Evolutionary conservation across 1,139 yeast genomes (phyloP).

Genomic region (Pichia cactophila): DNA sequence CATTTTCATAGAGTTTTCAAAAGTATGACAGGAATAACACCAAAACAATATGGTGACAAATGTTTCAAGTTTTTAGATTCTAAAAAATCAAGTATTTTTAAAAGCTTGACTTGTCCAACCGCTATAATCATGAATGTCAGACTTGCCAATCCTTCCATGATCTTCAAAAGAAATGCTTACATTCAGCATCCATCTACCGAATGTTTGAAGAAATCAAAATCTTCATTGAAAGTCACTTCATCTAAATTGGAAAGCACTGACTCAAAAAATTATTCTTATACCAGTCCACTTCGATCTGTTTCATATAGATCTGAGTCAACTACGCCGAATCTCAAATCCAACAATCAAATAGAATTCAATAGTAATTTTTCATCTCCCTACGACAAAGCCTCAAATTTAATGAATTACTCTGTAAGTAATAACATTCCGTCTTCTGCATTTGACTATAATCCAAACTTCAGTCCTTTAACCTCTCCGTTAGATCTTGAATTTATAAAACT

Average conservation of each 20-base stretch:
- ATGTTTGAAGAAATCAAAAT: neutral
- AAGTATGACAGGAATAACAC: constrained; percentile 77
- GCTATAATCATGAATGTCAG: constrained; percentile 26
- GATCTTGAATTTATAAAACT: neutral
- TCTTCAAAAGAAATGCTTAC: neutral
- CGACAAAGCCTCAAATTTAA: neutral
- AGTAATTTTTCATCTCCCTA: neutral
- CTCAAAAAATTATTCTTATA: neutral
- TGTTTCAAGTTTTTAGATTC: constrained; percentile 53
- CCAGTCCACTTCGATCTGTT: neutral
- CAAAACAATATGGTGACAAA: constrained; percentile 82
- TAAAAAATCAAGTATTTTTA: constrained; percentile 1
- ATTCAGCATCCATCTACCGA: neutral
- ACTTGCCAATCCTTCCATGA: constrained; percentile 26
- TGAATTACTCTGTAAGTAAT: neutral
- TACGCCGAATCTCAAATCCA: neutral
- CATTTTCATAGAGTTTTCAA: constrained; percentile 87
- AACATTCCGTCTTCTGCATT: neutral
- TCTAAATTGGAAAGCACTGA: neutral
- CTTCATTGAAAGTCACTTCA: neutral
- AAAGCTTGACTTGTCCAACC: neutral
- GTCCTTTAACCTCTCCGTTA: neutral
- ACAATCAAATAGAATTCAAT: neutral
- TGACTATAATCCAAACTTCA: neutral
- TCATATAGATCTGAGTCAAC: neutral